Conservation (phyloP, 768 basidiomycete genomes). For the Mycena crocata region DNA sequence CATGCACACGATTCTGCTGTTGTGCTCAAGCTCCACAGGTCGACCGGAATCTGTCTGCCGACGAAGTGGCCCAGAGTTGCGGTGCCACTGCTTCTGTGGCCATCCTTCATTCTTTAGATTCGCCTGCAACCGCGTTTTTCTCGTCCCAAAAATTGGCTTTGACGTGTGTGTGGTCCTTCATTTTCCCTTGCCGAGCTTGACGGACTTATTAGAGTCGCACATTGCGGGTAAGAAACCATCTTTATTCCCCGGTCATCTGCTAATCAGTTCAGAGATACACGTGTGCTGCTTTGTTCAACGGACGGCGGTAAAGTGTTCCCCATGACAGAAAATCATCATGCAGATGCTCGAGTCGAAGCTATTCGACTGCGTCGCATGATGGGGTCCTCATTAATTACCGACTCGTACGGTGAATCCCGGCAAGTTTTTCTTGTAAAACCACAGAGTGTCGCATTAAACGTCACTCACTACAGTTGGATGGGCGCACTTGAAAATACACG, state of each 20-base stretch:
- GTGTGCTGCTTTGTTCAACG: conserved; percentile 84
- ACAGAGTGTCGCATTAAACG: conserved; percentile 8
- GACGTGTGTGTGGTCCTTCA: conserved; percentile 55
- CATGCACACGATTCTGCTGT: not conserved
- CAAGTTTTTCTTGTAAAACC: conserved; percentile 47
- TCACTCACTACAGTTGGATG: conserved; percentile 79
- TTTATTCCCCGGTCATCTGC: not conserved
- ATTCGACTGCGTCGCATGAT: conserved; percentile 89
- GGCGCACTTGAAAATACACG: conserved; percentile 93
- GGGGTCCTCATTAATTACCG: conserved; percentile 89
- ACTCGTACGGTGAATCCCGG: conserved; percentile 95
- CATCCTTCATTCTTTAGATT: conserved; percentile 90
- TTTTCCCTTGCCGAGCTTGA: not conserved
- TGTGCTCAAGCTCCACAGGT: conserved; percentile 57
- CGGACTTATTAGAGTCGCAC: conserved; percentile 66
- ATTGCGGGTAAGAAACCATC: conserved; percentile 79
- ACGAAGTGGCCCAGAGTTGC: conserved; percentile 76
- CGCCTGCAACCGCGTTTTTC: conserved; percentile 85
- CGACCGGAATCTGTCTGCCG: conserved; percentile 78
- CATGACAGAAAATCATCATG: conserved; percentile 96
- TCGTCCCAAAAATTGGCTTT: conserved; percentile 78
- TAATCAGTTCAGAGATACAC: conserved; percentile 75
- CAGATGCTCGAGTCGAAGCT: conserved; percentile 90
- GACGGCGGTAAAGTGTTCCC: conserved; percentile 78
- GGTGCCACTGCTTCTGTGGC: conserved; percentile 94